Evolutionary conservation across 768 basidiomycete genomes (phyloP).

Genomic region (Lactarius sp.): DNA sequence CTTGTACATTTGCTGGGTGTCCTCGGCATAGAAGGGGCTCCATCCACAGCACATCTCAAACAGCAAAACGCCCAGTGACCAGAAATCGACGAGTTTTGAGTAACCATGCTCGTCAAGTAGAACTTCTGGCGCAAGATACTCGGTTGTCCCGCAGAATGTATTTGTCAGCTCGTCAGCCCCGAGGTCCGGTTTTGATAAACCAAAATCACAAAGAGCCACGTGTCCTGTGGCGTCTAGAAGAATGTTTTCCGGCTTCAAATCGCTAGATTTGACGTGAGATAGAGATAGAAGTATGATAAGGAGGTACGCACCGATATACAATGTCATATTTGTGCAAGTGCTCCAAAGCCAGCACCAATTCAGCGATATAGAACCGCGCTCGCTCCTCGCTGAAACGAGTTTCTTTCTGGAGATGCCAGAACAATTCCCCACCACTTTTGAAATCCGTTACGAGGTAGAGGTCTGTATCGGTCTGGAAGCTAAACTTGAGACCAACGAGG

Average conservation of each 20-base stretch:
- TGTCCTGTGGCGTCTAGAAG: slow-evolving; percentile 97
- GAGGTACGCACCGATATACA: slow-evolving; percentile 71
- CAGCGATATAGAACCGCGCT: slow-evolving; percentile 94
- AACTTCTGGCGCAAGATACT: slow-evolving; percentile 98
- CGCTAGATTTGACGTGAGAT: slow-evolving; percentile 41
- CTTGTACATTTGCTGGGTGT: slow-evolving; percentile 99
- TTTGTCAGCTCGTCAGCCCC: slow-evolving; percentile 94
- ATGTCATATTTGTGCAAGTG: slow-evolving; percentile 98
- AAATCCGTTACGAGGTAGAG: slow-evolving; percentile 98
- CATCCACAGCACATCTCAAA: slow-evolving; percentile 99
- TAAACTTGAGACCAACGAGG: slow-evolving; percentile 96
- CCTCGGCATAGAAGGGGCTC: slow-evolving; percentile 99
- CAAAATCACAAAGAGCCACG: slow-evolving; percentile 97
- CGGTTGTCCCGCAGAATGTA: slow-evolving; percentile 98
- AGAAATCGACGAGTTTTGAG: slow-evolving; percentile 97
- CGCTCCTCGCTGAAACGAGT: slow-evolving; percentile 90
- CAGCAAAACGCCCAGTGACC: slow-evolving; percentile 91
- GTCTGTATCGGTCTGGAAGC: slow-evolving; percentile 94
- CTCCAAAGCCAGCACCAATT: slow-evolving; percentile 90
- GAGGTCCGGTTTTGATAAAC: slow-evolving; percentile 93
- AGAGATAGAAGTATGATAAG: background rate
- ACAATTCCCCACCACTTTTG: slow-evolving; percentile 96
- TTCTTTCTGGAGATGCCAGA: slow-evolving; percentile 97
- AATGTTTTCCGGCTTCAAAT: slow-evolving; percentile 98
- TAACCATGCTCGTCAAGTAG: slow-evolving; percentile 97